Evolutionary conservation across 2,329 filamentous ascomycete species (phyloP).

Genomic region (Venturiaceae sp.): DNA sequence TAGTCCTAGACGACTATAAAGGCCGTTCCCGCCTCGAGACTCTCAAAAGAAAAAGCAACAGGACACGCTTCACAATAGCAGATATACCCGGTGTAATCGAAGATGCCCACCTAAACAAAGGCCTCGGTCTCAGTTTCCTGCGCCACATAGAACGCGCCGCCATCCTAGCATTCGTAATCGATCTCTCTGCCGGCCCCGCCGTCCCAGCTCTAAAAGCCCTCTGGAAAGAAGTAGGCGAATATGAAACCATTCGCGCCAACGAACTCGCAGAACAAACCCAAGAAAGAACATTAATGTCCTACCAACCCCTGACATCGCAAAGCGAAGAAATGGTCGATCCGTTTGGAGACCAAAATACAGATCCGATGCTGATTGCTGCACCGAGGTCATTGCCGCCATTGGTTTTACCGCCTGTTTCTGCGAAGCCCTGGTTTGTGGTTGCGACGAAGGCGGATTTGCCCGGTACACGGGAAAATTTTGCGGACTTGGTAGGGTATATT

Average conservation of each 20-base stretch:
- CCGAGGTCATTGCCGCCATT: constrained; percentile 31
- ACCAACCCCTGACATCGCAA: constrained; percentile 36
- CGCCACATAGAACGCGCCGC: constrained; percentile 90
- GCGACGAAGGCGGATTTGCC: constrained; percentile 86
- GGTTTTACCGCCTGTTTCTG: constrained; percentile 62
- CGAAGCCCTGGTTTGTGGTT: constrained; percentile 94
- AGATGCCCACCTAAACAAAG: constrained; percentile 84
- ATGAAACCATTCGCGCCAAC: constrained; percentile 70
- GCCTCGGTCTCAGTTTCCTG: constrained; percentile 83
- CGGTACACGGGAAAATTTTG: constrained; percentile 70
- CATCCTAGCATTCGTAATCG: constrained; percentile 87
- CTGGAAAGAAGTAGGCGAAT: constrained; percentile 85
- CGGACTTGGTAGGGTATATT: constrained; percentile 60
- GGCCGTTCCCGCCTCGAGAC: constrained; percentile 55
- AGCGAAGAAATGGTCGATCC: neutral
- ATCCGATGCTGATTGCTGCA: neutral
- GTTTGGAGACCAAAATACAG: constrained; percentile 1
- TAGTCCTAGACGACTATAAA: constrained; percentile 79
- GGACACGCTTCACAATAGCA: constrained; percentile 82
- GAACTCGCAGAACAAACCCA: constrained; percentile 57
- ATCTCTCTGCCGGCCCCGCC: constrained; percentile 71
- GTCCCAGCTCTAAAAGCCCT: constrained; percentile 68
- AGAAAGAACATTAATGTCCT: constrained; percentile 43
- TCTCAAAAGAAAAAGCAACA: constrained; percentile 33
- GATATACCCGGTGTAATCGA: constrained; percentile 93